Evolutionary conservation across 2,329 filamentous ascomycete genomes (phyloP), one percentile per base, ranked within the genome.

Genomic region (Dothidotthia symphoricarpi): DNA sequence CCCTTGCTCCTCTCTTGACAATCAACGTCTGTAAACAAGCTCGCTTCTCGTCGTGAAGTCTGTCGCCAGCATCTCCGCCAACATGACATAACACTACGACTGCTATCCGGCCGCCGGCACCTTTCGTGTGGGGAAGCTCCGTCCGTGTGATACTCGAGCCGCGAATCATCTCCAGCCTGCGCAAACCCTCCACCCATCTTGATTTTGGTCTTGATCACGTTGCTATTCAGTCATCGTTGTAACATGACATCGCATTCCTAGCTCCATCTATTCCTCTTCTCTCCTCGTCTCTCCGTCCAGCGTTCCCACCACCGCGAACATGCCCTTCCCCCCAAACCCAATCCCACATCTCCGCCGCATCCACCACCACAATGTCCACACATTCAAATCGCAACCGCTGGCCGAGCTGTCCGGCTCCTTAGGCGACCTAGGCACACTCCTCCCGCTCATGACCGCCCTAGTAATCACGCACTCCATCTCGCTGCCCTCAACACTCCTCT

Each of bases 391-490:
- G 15, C 73, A 77, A 33, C 79, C 82, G 46, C 69, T 85, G 12
- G 68, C 85, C 32, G 91, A 97, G 70, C 80, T 97, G 36, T 95
- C 91, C 1, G 91, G 91, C 34, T 86, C 90, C 0, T 76, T 88
- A 2, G 91, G 91, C 47, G 91, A 96, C 62, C 76, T 96, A 28
- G 91, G 91, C 47, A 96, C 91, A 3, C 78, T 95, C 19, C 78
- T 95, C 9, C 91, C 90, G 31, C 80, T 96, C 38, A 86, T 93
- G 74, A 88, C 95, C 57, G 87, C 90, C 2, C 80, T 97, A 17
- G 82, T 89, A 0, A 70, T 87, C 17, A 85, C 87, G 49, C 75
- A 77, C 24, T 90, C 86, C 7, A 86, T 97, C 55, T 84, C 87
- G 15, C 77, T 97, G 1, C 81, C 87, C 16, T 83, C 83, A 31